Percentiles rank a stretch among this genome's conserved stretches.
Evolutionary conservation across 2,329 filamentous ascomycete species (phyloP).

Genomic region (Cadophora sp.): DNA sequence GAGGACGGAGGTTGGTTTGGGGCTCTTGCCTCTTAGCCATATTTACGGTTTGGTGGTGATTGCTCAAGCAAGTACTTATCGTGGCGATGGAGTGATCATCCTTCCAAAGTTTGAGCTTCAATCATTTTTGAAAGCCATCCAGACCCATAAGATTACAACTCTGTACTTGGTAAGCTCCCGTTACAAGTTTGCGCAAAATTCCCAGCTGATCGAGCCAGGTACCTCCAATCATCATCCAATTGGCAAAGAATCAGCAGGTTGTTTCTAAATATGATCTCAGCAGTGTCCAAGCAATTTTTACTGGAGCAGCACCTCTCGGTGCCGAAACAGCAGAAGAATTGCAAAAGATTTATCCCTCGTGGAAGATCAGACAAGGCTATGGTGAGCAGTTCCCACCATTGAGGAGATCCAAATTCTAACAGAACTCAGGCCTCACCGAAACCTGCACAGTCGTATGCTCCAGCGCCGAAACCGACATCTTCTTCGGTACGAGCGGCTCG

Average conservation of each 20-base stretch:
- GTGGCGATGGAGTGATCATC: constrained; percentile 76
- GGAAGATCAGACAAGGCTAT: constrained; percentile 74
- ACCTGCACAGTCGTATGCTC: constrained; percentile 73
- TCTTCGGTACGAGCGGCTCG: constrained; percentile 74
- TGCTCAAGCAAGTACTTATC: constrained; percentile 67
- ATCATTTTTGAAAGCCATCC: constrained; percentile 67
- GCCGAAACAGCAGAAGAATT: constrained; percentile 73
- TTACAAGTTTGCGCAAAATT: not conserved
- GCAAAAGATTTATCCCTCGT: constrained; percentile 64
- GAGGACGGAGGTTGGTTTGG: constrained; percentile 52
- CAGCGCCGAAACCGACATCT: constrained; percentile 67
- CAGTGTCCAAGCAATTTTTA: constrained; percentile 69
- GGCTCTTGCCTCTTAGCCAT: constrained; percentile 86
- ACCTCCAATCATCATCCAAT: constrained; percentile 80
- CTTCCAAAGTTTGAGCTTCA: constrained; percentile 78
- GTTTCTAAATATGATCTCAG: constrained; percentile 74
- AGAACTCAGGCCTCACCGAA: constrained; percentile 71
- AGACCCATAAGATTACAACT: constrained; percentile 70
- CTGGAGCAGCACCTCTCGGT: constrained; percentile 80
- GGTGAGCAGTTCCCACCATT: constrained; percentile 50
- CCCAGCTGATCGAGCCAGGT: constrained; percentile 54
- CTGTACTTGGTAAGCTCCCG: constrained; percentile 65
- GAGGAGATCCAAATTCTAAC: not conserved
- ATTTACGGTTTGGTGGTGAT: constrained; percentile 81
- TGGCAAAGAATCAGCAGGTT: constrained; percentile 68